Conservation (phyloP, 371 early-diverging fungal species). For the Rhizopus delemar region DNA sequence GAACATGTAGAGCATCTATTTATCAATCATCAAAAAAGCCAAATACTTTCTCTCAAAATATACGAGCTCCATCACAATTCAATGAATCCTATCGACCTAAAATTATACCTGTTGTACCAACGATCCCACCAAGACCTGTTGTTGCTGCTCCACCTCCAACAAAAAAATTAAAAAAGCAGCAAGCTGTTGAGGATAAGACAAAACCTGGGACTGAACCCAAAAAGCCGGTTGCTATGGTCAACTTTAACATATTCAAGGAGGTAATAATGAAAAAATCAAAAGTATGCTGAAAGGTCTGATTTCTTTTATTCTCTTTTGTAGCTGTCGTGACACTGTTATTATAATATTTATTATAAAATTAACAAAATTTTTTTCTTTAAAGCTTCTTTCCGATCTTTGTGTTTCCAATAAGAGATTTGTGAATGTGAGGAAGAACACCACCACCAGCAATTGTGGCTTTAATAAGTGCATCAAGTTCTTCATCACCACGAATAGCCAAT, state of each 20-base stretch:
- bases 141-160: constrained; percentile 2
- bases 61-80: constrained; percentile 18
- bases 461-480: constrained; percentile 85
- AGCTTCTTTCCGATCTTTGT: constrained; percentile 59
- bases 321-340: neutral
- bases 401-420: constrained; percentile 69
- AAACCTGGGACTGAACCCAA: constrained; percentile 9
- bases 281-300: neutral
- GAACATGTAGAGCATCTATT: constrained; percentile 27
- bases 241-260: constrained; percentile 36
- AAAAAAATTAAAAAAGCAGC: constrained; percentile 2
- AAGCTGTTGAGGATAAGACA: constrained; percentile 1
- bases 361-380: constrained; percentile 12
- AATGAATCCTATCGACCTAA: constrained; percentile 14
- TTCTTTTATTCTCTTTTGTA: neutral
- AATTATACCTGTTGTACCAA: neutral
- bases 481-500: constrained; percentile 89
- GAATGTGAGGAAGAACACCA: constrained; percentile 80
- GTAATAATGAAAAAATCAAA: constrained; percentile 8
- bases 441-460: constrained; percentile 91
- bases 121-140: constrained; percentile 6
- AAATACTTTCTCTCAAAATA: neutral
- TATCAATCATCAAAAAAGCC: constrained; percentile 19
- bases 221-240: constrained; percentile 33
- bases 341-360: constrained; percentile 3